Evolutionary conservation across 2,329 filamentous ascomycete species (phyloP).

Genomic region (Cadophora sp.): DNA sequence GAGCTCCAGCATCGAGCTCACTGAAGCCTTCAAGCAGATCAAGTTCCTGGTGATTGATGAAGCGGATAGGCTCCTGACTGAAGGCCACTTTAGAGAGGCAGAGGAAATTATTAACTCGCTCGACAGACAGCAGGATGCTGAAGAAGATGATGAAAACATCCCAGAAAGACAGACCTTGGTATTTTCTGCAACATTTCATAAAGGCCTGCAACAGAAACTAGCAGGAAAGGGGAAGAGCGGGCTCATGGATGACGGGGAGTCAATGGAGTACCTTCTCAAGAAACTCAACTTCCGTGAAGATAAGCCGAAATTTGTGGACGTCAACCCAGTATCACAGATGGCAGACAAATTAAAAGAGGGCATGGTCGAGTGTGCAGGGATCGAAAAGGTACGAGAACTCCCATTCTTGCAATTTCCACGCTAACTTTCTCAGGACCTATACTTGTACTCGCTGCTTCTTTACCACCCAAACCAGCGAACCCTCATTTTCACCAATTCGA

Average conservation of each 20-base stretch:
- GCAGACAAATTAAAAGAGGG: conserved; percentile 85
- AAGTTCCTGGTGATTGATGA: conserved; percentile 91
- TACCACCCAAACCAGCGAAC: conserved; percentile 82
- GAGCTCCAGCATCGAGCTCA: conserved; percentile 73
- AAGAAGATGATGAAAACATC: conserved; percentile 54
- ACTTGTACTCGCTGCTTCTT: conserved; percentile 86
- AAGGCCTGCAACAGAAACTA: conserved; percentile 88
- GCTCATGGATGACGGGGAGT: conserved; percentile 75
- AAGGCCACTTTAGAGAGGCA: conserved; percentile 94
- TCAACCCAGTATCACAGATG: conserved; percentile 90
- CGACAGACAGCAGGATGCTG: conserved; percentile 65
- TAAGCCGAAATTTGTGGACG: conserved; percentile 88
- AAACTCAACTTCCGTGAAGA: conserved; percentile 87
- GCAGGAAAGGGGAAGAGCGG: conserved; percentile 71
- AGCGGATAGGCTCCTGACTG: conserved; percentile 88
- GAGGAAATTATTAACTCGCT: conserved; percentile 85
- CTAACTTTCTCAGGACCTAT: conserved; percentile 71
- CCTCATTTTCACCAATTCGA: conserved; percentile 94
- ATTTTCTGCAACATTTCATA: conserved; percentile 96
- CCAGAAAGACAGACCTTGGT: conserved; percentile 82
- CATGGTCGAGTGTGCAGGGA: conserved; percentile 87
- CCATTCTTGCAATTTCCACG: conserved; percentile 16
- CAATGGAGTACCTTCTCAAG: conserved; percentile 90
- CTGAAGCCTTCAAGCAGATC: conserved; percentile 74
- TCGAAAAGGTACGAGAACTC: conserved; percentile 75